Conservation (phyloP, 139 green algal genomes). For the Nannochloris sp. region DNA sequence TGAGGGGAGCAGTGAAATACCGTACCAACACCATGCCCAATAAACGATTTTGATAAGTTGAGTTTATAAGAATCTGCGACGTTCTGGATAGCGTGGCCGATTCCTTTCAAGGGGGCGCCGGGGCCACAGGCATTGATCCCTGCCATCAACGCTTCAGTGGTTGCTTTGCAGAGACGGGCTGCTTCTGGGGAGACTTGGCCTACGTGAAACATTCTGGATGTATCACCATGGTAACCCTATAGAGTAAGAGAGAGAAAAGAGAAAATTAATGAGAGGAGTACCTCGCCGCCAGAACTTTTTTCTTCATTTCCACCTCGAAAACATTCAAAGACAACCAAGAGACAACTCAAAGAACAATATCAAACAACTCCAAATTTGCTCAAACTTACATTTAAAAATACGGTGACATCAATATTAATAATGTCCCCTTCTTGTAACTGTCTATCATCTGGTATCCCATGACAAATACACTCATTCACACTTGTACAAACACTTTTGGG, state of each 20-base stretch:
- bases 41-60: slow-evolving; percentile 70
- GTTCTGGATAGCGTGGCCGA: slow-evolving; percentile 72
- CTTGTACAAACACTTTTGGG: slow-evolving; percentile 97
- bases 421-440: slow-evolving; percentile 81
- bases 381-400: slow-evolving; percentile 72
- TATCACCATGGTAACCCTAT: slow-evolving; percentile 94
- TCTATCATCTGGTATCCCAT: slow-evolving; percentile 78
- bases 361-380: background rate
- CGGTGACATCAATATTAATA: slow-evolving; percentile 97
- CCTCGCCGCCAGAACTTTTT: background rate
- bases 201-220: slow-evolving; percentile 62
- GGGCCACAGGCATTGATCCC: slow-evolving; percentile 72
- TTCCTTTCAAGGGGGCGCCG: slow-evolving; percentile 65
- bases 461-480: slow-evolving; percentile 97
- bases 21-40: slow-evolving; percentile 91
- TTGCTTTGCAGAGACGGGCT: slow-evolving; percentile 70
- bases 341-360: background rate
- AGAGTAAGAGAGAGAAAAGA: background rate
- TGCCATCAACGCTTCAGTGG: slow-evolving; percentile 59
- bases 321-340: too few species aligned
- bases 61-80: slow-evolving; percentile 73
- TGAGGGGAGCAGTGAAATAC: slow-evolving; percentile 83
- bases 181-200: slow-evolving; percentile 54
- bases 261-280: background rate
- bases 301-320: too few species aligned